Conservation (phyloP, 2,329 filamentous ascomycete species). For the Apiospora aurea region DNA sequence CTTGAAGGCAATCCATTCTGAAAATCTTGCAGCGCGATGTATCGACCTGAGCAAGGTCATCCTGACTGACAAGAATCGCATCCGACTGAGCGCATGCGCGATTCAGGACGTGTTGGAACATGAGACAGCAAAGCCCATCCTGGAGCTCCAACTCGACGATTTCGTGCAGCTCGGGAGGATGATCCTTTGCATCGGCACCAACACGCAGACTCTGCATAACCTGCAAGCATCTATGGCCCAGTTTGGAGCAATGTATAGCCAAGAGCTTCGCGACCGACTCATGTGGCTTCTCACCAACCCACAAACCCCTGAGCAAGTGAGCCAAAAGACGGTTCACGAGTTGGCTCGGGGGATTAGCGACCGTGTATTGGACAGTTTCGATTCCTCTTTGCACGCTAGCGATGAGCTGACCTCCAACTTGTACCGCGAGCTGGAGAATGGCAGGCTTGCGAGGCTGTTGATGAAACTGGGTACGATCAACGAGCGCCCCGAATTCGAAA, state of each 20-base stretch:
- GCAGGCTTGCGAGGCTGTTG: slow-evolving; percentile 79
- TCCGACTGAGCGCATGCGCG: slow-evolving; percentile 86
- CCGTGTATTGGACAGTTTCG: slow-evolving; percentile 77
- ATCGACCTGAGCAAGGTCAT: slow-evolving; percentile 90
- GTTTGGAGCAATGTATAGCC: slow-evolving; percentile 77
- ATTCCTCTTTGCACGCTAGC: slow-evolving; percentile 79
- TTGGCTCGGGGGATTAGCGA: slow-evolving; percentile 81
- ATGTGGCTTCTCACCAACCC: slow-evolving; percentile 80
- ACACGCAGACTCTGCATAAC: slow-evolving; percentile 67
- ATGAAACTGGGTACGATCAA: slow-evolving; percentile 87
- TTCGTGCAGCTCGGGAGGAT: slow-evolving; percentile 83
- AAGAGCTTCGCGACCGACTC: slow-evolving; percentile 79
- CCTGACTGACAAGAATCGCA: slow-evolving; percentile 86
- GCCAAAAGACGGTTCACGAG: slow-evolving; percentile 76
- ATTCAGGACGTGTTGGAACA: slow-evolving; percentile 90
- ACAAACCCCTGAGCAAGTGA: slow-evolving; percentile 47
- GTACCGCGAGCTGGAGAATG: slow-evolving; percentile 87
- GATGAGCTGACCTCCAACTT: slow-evolving; percentile 79
- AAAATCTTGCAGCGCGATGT: slow-evolving; percentile 82
- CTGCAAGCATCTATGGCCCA: slow-evolving; percentile 76
- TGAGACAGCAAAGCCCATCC: slow-evolving; percentile 71
- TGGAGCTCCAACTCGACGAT: slow-evolving; percentile 87
- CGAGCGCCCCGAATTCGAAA: slow-evolving; percentile 85
- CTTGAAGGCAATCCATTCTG: slow-evolving; percentile 82
- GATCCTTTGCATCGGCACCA: slow-evolving; percentile 82